phyloP scores from a whole-genome alignment of 2,329 filamentous ascomycete species.

The Rosellinia necatrix region DNA sequence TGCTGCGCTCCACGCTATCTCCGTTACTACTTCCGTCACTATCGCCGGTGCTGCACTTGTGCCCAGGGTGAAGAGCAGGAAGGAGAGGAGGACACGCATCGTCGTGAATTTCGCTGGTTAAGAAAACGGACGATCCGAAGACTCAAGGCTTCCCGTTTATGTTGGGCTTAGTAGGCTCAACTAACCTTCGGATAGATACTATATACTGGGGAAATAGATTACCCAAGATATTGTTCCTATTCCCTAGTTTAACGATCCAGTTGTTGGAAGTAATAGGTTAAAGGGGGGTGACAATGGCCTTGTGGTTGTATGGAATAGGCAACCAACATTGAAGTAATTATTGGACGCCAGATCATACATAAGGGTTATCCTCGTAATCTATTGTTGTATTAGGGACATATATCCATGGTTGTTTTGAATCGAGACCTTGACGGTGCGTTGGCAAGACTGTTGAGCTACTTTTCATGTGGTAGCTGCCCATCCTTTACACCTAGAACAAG shows the following conservation, averaged over 20 bases:
- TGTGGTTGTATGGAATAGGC: background rate
- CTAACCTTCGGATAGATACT: background rate
- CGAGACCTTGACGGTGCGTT: background rate
- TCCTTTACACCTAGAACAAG: background rate
- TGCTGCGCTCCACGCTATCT: background rate
- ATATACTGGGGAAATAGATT: background rate
- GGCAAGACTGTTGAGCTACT: background rate
- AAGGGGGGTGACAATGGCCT: background rate
- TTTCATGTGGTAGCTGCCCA: background rate
- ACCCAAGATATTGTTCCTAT: background rate
- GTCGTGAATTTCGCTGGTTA: background rate
- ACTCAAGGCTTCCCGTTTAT: background rate
- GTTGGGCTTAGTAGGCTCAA: background rate
- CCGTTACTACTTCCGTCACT: constrained; percentile 9
- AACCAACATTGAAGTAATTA: background rate
- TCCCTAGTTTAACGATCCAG: background rate
- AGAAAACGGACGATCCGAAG: background rate
- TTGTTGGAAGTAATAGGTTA: too few relatives aligned
- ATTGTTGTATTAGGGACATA: background rate
- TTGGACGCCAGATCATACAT: background rate
- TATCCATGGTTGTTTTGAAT: constrained; percentile 1
- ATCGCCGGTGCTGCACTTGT: constrained; percentile 8
- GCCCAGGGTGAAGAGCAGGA: constrained; percentile 9
- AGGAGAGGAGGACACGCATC: constrained; percentile 12
- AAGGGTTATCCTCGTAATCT: background rate